phyloP scores from a whole-genome alignment of 2,329 filamentous ascomycete genomes.

The Talaromyces albobiverticillius region DNA sequence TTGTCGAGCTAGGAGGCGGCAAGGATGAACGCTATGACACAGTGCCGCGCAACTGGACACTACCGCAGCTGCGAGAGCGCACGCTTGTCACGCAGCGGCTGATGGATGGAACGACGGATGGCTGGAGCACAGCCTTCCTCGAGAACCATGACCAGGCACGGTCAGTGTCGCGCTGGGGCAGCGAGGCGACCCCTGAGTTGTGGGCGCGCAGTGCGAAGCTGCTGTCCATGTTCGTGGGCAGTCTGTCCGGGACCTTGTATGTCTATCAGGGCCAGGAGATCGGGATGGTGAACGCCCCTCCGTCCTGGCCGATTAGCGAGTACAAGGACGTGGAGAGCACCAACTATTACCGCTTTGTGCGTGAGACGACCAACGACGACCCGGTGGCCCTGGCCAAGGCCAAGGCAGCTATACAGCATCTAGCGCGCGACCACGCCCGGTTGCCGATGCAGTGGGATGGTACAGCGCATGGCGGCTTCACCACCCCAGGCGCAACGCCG shows the following conservation, averaged over 20 bases:
- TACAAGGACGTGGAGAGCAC: constrained; percentile 43
- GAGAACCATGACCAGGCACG: constrained; percentile 64
- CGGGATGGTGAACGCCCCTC: constrained; percentile 55
- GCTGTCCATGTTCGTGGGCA: constrained; percentile 49
- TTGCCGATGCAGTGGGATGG: constrained; percentile 66
- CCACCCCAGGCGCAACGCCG: constrained; percentile 40
- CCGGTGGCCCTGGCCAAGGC: constrained; percentile 44
- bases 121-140: constrained; percentile 60
- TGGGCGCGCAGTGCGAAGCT: constrained; percentile 51
- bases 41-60: constrained; percentile 41
- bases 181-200: constrained; percentile 45
- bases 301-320: constrained; percentile 48
- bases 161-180: constrained; percentile 53
- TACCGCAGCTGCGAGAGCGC: constrained; percentile 50
- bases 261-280: constrained; percentile 63
- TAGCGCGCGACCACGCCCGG: constrained; percentile 64
- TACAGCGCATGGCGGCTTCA: constrained; percentile 60
- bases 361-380: constrained; percentile 28
- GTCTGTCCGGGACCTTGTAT: constrained; percentile 54
- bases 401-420: constrained; percentile 53
- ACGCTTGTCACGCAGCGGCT: constrained; percentile 40
- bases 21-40: constrained; percentile 49
- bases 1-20: constrained; percentile 56
- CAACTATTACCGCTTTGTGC: constrained; percentile 44
- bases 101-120: constrained; percentile 43